Evolutionary conservation across 1,284 basidiomycete species (phyloP).

Genomic region (Neonothopanus nambi): DNA sequence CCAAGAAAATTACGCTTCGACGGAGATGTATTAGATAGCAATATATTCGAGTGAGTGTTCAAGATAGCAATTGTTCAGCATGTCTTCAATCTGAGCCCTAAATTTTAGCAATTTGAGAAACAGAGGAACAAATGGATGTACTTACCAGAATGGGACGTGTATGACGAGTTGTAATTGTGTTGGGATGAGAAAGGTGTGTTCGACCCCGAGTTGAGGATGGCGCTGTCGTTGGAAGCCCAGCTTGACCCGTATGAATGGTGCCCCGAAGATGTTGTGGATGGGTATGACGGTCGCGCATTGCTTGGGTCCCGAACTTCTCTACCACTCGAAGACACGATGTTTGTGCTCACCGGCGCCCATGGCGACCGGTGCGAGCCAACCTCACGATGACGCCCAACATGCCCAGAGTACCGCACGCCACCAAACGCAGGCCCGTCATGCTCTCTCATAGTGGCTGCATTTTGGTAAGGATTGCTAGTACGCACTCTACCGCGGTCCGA

Average conservation of each 20-base stretch:
- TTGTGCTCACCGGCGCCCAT: constrained; percentile 22
- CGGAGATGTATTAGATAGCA: too few relatives aligned
- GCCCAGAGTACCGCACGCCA: constrained; percentile 3
- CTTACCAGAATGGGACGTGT: constrained; percentile 9
- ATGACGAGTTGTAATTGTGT: constrained; percentile 4
- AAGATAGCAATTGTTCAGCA: too few relatives aligned
- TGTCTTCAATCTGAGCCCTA: too few relatives aligned
- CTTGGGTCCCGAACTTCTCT: constrained; percentile 23
- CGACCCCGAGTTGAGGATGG: neutral
- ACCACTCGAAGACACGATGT: constrained; percentile 28
- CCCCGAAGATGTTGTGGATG: constrained; percentile 1
- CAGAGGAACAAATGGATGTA: neutral
- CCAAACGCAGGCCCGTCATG: constrained; percentile 8
- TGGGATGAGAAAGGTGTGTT: constrained; percentile 4
- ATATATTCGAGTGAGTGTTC: too few relatives aligned
- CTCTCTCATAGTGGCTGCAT: constrained; percentile 22
- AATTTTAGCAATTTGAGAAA: too few relatives aligned
- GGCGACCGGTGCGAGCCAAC: constrained; percentile 18
- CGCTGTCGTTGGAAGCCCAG: constrained; percentile 6
- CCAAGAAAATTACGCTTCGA: too few relatives aligned
- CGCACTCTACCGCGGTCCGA: constrained; percentile 39
- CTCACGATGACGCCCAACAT: constrained; percentile 14
- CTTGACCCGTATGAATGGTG: constrained; percentile 10
- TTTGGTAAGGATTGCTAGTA: constrained; percentile 35
- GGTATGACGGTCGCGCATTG: constrained; percentile 1